Evolutionary conservation across 441 rosid genomes (phyloP).

Genomic region (Caryocar brasiliense): DNA sequence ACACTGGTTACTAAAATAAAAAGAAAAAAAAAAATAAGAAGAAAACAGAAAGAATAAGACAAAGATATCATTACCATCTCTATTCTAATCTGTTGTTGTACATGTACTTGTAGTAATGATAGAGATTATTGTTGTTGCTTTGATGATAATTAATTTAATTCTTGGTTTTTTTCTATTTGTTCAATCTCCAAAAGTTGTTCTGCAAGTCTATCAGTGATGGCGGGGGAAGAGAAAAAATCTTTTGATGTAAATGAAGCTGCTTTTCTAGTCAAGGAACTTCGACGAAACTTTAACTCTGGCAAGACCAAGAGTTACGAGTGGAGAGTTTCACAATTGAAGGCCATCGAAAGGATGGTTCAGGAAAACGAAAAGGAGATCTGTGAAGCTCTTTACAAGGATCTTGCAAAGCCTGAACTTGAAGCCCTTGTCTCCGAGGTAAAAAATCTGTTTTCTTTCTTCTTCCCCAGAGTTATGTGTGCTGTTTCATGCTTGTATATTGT

Average conservation of each 20-base stretch:
- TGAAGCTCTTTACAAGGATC: conserved; percentile 55
- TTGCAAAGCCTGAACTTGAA: conserved; percentile 58
- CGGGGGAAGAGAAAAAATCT: conserved; percentile 14
- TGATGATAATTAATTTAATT: neutral
- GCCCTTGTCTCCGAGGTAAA: conserved; percentile 57
- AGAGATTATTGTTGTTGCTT: neutral
- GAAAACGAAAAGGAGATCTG: conserved; percentile 54
- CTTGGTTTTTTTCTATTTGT: neutral
- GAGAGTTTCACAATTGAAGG: conserved; percentile 54
- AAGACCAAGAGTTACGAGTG: conserved; percentile 68
- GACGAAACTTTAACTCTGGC: conserved; percentile 40
- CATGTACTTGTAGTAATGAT: too few species aligned
- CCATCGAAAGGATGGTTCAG: conserved; percentile 40
- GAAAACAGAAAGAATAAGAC: too few species aligned
- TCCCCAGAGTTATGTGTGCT: neutral
- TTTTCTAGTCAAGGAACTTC: conserved; percentile 35
- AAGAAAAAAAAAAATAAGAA: too few species aligned
- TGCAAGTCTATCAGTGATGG: conserved; percentile 20
- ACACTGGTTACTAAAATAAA: too few species aligned
- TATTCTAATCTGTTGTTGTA: neutral
- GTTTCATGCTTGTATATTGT: neutral
- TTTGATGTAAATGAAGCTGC: conserved; percentile 40
- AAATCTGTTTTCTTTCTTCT: neutral
- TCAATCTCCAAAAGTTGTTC: conserved; percentile 8
- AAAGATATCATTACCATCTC: too few species aligned